Conservation (phyloP, 768 basidiomycete species). For the Agrocybe pediades region DNA sequence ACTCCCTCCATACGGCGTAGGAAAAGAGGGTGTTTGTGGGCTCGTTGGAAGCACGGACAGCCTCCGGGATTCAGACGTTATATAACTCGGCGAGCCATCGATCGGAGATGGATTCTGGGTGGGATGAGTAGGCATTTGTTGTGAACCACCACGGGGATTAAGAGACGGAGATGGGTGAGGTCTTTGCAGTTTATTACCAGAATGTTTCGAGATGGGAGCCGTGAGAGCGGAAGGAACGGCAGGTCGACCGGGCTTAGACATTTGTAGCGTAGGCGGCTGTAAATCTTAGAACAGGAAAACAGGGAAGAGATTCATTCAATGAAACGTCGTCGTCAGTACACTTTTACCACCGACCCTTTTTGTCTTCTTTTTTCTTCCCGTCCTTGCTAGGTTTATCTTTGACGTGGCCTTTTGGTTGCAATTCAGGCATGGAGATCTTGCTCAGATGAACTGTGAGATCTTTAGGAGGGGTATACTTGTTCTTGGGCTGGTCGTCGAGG, state of each 20-base stretch:
- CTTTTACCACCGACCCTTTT: conserved; percentile 40
- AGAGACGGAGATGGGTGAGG: conserved; percentile 15
- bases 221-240: conserved; percentile 4
- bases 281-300: neutral
- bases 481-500: conserved; percentile 58
- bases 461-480: conserved; percentile 66
- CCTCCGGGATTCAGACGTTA: conserved; percentile 31
- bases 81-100: conserved; percentile 41
- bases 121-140: conserved; percentile 35
- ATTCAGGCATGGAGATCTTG: conserved; percentile 87
- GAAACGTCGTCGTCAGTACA: conserved; percentile 7
- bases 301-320: conserved; percentile 13
- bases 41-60: conserved; percentile 14
- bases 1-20: conserved; percentile 13
- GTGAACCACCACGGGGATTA: conserved; percentile 26
- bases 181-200: conserved; percentile 20
- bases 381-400: conserved; percentile 31
- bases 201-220: conserved; percentile 8
- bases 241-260: conserved; percentile 13
- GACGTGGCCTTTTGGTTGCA: conserved; percentile 52
- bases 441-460: conserved; percentile 75
- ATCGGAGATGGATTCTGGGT: conserved; percentile 42
- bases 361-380: conserved; percentile 41
- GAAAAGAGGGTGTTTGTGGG: conserved; percentile 15
- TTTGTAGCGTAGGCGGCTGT: conserved; percentile 10